Evolutionary conservation across 768 basidiomycete species (phyloP), one percentile per base, ranked within the genome.

Genomic region (Gymnopilus dilepis): DNA sequence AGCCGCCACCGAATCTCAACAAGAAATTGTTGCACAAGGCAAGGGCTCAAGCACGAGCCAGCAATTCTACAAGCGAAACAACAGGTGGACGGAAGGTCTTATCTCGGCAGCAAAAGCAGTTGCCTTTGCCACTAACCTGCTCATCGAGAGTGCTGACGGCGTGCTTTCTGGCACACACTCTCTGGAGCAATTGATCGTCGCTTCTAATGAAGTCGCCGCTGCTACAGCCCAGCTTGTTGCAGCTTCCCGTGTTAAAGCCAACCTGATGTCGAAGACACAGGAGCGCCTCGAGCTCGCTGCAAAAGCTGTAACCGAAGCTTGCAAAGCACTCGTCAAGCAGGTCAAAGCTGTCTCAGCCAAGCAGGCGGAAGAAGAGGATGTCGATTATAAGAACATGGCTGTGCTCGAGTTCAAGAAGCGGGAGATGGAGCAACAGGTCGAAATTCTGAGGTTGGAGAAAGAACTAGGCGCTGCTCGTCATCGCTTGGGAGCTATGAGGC

Each of bases 381-480:
- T 86, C 12, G 88, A 92, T 75, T 98, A 94, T 79, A 91, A 90
- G 76, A 89, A 88, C 64, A 96, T 99, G 94, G 92, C 94, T 3
- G 88, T 82, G 42, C 82, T 97, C 70, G 96, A 99, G 76, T 98
- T 96, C 86, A 98, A 98, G 84, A 91, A 87, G 70, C 84, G 90
- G 51, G 97, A 99, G 84, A 98, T 99, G 95, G 97, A 99, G 78
- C 95, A 97, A 70, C 96, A 98, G 76, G 97, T 99, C n/a, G 93
- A 97, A 74, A 97, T 99, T 67, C 80, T 99, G 67, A 95, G 90
- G 72, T 76, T 98, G 68, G 97, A 99, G 81, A 97, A 97, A 79
- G 95, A 98, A 0, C 80, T 99, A 37, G 92, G 92, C 21, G 95
- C 88, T 45, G 91, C 93, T 19, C 85, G 93, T 63, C 90, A 91